phyloP scores from a whole-genome alignment of 208 protist genomes.

The Acanthamoeba lenticulata region DNA sequence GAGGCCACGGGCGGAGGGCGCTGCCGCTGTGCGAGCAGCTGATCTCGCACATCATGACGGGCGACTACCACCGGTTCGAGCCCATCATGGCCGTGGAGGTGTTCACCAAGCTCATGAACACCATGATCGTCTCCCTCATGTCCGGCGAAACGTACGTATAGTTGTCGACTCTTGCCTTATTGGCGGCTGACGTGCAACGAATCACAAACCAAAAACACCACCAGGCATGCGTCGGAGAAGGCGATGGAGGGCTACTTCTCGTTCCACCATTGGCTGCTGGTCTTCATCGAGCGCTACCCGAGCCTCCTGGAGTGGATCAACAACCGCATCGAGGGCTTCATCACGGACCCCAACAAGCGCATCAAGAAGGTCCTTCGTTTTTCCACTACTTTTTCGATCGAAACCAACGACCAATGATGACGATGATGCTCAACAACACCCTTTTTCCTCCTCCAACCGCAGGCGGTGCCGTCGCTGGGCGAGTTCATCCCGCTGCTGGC shows the following conservation, averaged over 20 bases:
- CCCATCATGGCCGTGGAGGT: constrained; percentile 26
- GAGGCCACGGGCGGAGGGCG: neutral
- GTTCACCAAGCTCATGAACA: constrained; percentile 49
- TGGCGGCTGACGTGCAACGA: neutral
- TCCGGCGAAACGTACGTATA: neutral
- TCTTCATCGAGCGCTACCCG: constrained; percentile 11
- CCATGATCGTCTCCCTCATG: constrained; percentile 41
- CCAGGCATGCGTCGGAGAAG: neutral
- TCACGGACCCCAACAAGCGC: neutral
- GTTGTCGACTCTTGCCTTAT: neutral
- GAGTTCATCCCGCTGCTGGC: constrained; percentile 51
- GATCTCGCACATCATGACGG: neutral
- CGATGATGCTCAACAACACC: neutral
- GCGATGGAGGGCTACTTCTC: neutral
- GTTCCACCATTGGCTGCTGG: constrained; percentile 41
- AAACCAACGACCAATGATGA: too few relatives aligned
- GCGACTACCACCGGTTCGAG: neutral
- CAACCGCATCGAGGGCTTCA: neutral
- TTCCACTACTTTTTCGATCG: neutral
- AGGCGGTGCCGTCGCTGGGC: constrained; percentile 37
- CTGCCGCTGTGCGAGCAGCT: neutral
- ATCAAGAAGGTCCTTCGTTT: neutral
- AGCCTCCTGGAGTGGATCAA: constrained; percentile 1
- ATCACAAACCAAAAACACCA: too few relatives aligned
- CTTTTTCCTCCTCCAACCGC: neutral